Evolutionary conservation across 352 stramenopile genomes (phyloP), one percentile per base, ranked within the genome.

Genomic region (Phytophthora chlamydospora): DNA sequence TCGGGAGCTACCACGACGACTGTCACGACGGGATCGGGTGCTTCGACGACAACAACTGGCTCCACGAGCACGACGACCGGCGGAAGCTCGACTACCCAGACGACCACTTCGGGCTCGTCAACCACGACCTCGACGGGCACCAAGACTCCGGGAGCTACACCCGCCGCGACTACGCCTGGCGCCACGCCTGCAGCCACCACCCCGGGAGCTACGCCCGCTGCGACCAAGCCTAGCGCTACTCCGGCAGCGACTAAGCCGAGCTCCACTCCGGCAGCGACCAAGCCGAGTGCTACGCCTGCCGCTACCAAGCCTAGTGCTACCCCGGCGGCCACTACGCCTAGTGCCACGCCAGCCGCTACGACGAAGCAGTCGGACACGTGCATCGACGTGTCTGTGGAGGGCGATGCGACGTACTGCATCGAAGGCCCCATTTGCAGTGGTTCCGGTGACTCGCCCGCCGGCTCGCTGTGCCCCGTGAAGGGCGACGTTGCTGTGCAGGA

Each of bases 361-460:
- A 71, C 45, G 32, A 58, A 54, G 42, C 42, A 61, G 27, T 49
- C 64, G n/a, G 47, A 54, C 21, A 67, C 57, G 47, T 91, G 81
- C 65, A 80, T 71, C 0, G 56, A 88, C 17, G 76, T 91, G 33
- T 90, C 76, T 11, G 82, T 93, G 17, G 75, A 90, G 45, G 62
- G 75, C 1, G 82, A 91, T 54, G 85, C 82, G 24, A 91, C 85
- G 14, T 91, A 90, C 65, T 91, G 82, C 66, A 85, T 91, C 41
- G 44, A 62, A 9, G 84, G 80, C 21, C 66, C 78, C 2, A 77
- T 91, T 41, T 93, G 84, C 61, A 85, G 71, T 31, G 84, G 84
- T 39, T 60, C 66, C 8, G 79, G 77, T 31, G 54, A 67, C 12
- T 56, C 44, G 21, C 76, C 80, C 3, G 60, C 71, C 10, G 84